Evolutionary conservation across 768 basidiomycete species (phyloP).

Genomic region (Boletus rufocinnamomeus): DNA sequence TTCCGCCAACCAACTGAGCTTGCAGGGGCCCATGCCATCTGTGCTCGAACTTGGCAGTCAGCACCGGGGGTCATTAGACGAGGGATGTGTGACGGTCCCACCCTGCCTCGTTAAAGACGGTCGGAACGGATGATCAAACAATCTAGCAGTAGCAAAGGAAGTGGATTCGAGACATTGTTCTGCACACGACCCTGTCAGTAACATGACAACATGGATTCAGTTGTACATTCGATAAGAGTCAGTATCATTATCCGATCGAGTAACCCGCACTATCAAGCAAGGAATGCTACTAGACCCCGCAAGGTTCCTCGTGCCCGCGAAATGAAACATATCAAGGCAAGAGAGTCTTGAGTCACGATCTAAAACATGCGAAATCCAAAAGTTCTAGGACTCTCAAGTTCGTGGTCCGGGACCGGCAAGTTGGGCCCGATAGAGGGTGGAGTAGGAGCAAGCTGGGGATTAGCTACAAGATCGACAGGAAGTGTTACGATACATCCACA

Average conservation of each 20-base stretch:
- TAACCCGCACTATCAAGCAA: background rate
- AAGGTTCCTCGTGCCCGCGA: background rate
- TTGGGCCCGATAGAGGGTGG: background rate
- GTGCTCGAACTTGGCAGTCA: background rate
- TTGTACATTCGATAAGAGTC: background rate
- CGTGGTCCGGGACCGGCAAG: background rate
- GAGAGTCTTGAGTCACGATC: background rate
- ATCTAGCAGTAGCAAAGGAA: background rate
- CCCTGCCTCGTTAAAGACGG: background rate
- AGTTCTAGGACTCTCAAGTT: background rate
- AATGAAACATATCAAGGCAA: background rate
- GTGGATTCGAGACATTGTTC: background rate
- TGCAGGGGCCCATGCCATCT: background rate
- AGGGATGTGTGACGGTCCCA: background rate
- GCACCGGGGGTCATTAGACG: background rate
- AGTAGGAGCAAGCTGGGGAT: background rate
- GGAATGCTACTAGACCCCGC: background rate
- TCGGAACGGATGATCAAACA: background rate
- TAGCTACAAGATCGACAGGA: background rate
- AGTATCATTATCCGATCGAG: background rate
- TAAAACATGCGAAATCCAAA: background rate
- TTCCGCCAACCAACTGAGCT: background rate
- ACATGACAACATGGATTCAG: background rate
- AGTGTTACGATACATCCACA: background rate
- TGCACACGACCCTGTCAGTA: background rate